Conservation (phyloP, 129 eudicot species). For the Calendula officinalis region DNA sequence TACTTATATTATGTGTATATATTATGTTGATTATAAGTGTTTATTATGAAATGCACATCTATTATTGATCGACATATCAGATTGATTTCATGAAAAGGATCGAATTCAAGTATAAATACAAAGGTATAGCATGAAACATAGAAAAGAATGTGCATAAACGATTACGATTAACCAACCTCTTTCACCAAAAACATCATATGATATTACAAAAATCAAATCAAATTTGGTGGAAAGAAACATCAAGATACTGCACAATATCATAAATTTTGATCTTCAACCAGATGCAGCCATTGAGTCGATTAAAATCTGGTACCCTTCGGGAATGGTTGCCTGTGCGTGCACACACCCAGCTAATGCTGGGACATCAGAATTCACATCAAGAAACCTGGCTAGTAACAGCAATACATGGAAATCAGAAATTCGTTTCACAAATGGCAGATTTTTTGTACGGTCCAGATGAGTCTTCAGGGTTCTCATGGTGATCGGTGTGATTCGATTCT, state of each 20-base stretch:
- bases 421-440: slow-evolving; percentile 69
- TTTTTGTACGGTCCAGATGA: slow-evolving; percentile 76
- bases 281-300: slow-evolving; percentile 89
- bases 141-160: slow-evolving; percentile 41
- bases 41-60: not conserved
- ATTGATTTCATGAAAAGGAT: slow-evolving; percentile 9
- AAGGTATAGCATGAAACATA: slow-evolving; percentile 20
- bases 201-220: slow-evolving; percentile 1
- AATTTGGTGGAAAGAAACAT: slow-evolving; percentile 2
- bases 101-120: slow-evolving; percentile 25
- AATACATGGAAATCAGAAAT: slow-evolving; percentile 91
- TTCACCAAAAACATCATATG: not conserved
- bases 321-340: slow-evolving; percentile 54
- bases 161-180: not conserved
- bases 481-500: slow-evolving; percentile 60
- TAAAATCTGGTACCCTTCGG: slow-evolving; percentile 88
- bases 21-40: no score
- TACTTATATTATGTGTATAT: no score
- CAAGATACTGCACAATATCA: slow-evolving; percentile 21
- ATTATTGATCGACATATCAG: slow-evolving; percentile 11
- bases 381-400: slow-evolving; percentile 61
- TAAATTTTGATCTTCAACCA: slow-evolving; percentile 25
- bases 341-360: slow-evolving; percentile 86
- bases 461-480: slow-evolving; percentile 63
- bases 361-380: slow-evolving; percentile 76